A percentile compares a stretch with the other conserved stretches of the same genome.
These are phyloP conservation scores for Phallus indusiatus DNA, from an alignment of 768 basidiomycete species.

Conservation along the genomic window DNA sequence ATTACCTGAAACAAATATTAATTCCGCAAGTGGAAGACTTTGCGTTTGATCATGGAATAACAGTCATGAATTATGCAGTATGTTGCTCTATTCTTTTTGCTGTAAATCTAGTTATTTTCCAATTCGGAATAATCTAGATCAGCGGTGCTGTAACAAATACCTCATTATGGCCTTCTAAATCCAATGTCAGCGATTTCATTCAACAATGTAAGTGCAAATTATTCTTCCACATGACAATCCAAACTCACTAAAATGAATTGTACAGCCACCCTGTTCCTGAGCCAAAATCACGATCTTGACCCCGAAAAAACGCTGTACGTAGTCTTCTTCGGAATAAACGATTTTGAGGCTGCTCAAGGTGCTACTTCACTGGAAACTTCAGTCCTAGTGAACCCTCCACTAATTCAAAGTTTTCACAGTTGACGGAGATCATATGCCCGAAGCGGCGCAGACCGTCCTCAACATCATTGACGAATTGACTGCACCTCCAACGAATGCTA, in stretches of 20 bases:
- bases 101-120: not conserved
- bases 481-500: conserved; percentile 39
- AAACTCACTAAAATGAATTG: not conserved
- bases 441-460: conserved; percentile 23
- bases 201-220: conserved; percentile 30
- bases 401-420: not conserved
- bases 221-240: not conserved
- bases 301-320: conserved; percentile 40
- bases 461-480: conserved; percentile 37
- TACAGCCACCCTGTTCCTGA: conserved; percentile 33
- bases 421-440: conserved; percentile 6
- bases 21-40: conserved; percentile 28
- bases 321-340: conserved; percentile 48
- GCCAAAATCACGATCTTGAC: conserved; percentile 35
- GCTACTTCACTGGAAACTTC: not conserved
- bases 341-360: not conserved
- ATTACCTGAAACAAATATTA: not conserved
- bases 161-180: conserved; percentile 42
- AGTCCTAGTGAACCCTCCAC: too few relatives aligned
- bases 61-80: conserved; percentile 43
- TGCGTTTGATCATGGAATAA: conserved; percentile 29
- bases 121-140: conserved; percentile 10
- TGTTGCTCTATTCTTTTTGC: conserved; percentile 6
- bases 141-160: conserved; percentile 39
- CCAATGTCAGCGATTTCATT: conserved; percentile 37